phyloP scores from a whole-genome alignment of 805 yeast species.

The Lipomyces lipofer region DNA sequence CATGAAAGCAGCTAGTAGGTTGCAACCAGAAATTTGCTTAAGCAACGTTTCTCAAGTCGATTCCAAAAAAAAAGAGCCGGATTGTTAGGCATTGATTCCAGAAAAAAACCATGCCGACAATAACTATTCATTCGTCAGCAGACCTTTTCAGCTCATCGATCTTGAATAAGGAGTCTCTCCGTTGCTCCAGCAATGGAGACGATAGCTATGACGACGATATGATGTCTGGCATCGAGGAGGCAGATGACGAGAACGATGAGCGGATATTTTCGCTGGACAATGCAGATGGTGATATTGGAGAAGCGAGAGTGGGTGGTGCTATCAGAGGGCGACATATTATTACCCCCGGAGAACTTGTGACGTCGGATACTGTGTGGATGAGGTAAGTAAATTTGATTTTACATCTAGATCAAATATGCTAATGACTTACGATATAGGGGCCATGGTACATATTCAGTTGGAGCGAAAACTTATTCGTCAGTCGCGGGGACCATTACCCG shows the following conservation, averaged over 20 bases:
- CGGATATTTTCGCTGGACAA: conserved; percentile 15
- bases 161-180: not conserved
- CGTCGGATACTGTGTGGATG: conserved; percentile 97
- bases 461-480: conserved; percentile 67
- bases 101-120: conserved; percentile 14
- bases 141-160: conserved; percentile 23
- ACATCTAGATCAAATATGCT: not conserved
- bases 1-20: no score
- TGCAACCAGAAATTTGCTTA: no score
- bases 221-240: conserved; percentile 36
- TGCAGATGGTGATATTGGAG: conserved; percentile 9
- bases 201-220: conserved; percentile 8
- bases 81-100: no score
- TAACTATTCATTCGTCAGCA: conserved; percentile 19
- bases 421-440: conserved; percentile 55
- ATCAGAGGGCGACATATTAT: conserved; percentile 50
- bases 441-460: conserved; percentile 86
- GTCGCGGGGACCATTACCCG: conserved; percentile 89
- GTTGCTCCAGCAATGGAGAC: not conserved
- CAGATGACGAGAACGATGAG: conserved; percentile 37
- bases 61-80: no score
- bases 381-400: conserved; percentile 32
- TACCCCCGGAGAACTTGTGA: conserved; percentile 95
- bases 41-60: no score
- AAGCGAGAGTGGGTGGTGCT: conserved; percentile 17